phyloP scores from a whole-genome alignment of 1,139 yeast genomes.

The Taphrina pruni region DNA sequence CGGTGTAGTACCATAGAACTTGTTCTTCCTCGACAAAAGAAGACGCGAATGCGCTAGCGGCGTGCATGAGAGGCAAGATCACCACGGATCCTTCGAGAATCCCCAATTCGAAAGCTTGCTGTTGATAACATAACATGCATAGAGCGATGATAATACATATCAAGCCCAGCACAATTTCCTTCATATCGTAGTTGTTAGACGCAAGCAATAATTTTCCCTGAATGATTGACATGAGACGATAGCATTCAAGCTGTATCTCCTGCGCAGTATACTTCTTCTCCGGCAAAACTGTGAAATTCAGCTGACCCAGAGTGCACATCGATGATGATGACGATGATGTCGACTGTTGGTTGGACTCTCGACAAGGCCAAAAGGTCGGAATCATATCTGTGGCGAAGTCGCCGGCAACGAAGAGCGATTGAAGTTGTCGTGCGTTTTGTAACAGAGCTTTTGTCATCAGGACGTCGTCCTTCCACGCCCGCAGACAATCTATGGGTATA shows the following conservation, averaged over 20 bases:
- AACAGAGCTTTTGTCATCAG: constrained; percentile 57
- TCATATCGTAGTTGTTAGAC: constrained; percentile 74
- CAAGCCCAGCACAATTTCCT: constrained; percentile 60
- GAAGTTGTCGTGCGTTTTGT: constrained; percentile 70
- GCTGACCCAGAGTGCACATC: not conserved
- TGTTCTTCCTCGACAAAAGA: constrained; percentile 97
- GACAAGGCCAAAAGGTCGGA: not conserved
- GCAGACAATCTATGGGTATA: constrained; percentile 60
- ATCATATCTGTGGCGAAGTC: constrained; percentile 53
- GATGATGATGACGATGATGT: not conserved
- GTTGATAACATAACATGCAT: constrained; percentile 17
- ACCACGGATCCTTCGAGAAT: constrained; percentile 44
- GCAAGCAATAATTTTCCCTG: constrained; percentile 67
- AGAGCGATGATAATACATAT: constrained; percentile 48
- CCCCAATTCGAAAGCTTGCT: constrained; percentile 12
- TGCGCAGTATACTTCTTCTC: not conserved
- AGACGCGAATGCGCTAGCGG: constrained; percentile 78
- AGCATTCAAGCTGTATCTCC: not conserved
- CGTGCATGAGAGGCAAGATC: constrained; percentile 57
- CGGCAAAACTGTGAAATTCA: not conserved
- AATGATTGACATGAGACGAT: constrained; percentile 6
- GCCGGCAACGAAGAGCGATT: constrained; percentile 48
- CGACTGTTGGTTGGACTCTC: constrained; percentile 46
- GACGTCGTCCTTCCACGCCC: constrained; percentile 41
- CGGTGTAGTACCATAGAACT: constrained; percentile 82